Evolutionary conservation across 768 basidiomycete genomes (phyloP).

Genomic region (Pleurotus djamor): DNA sequence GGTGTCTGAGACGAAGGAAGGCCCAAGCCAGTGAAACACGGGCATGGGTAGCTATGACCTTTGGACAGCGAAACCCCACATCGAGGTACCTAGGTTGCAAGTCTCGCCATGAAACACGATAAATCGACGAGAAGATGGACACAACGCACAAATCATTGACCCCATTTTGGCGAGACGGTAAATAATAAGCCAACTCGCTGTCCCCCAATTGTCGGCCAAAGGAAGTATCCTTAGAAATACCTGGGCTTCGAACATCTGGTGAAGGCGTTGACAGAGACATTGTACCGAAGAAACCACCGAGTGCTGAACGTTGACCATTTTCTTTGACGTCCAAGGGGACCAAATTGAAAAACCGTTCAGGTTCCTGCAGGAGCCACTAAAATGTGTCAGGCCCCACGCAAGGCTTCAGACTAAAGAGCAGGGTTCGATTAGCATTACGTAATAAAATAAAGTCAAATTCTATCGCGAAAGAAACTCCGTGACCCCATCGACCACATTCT

Average conservation of each 20-base stretch:
- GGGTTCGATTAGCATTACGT: too few species aligned
- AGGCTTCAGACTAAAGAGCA: too few species aligned
- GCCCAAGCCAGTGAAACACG: conserved; percentile 69
- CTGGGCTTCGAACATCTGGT: too few species aligned
- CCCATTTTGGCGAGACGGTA: conserved; percentile 71
- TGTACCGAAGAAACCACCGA: too few species aligned
- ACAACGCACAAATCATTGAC: conserved; percentile 81
- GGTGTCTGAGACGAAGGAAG: conserved; percentile 67
- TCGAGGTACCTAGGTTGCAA: conserved; percentile 67
- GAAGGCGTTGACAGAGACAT: too few species aligned
- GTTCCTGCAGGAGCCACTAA: neutral
- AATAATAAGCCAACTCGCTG: conserved; percentile 76
- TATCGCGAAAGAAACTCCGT: conserved; percentile 50
- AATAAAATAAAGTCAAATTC: neutral
- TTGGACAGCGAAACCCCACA: conserved; percentile 57
- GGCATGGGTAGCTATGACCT: conserved; percentile 33
- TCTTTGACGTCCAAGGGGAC: too few species aligned
- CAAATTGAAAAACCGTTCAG: too few species aligned
- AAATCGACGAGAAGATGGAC: neutral
- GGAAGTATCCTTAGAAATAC: too few species aligned
- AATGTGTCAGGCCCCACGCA: neutral
- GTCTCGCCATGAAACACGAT: neutral
- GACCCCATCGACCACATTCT: conserved; percentile 48
- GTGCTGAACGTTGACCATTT: too few species aligned
- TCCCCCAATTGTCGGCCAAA: conserved; percentile 44